phyloP scores from a whole-genome alignment of 805 yeast genomes.

The Suhomyces canberraensis region DNA sequence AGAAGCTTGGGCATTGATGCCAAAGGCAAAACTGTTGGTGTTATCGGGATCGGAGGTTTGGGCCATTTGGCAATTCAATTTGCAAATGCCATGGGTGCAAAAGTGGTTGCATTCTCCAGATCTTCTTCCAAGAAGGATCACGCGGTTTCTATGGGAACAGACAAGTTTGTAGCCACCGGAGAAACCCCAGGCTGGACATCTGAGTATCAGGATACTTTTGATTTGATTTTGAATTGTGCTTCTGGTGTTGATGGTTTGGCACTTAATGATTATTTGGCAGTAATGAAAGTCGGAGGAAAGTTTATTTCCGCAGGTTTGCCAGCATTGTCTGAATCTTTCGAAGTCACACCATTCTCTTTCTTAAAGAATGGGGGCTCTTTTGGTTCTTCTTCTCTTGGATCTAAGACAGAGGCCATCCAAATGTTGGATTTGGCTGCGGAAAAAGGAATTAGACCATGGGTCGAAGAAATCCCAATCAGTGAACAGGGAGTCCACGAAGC shows the following conservation, averaged over 20 bases:
- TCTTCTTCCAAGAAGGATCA: slow-evolving; percentile 47
- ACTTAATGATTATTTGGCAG: slow-evolving; percentile 17
- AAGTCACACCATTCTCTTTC: slow-evolving; percentile 20
- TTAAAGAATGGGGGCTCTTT: slow-evolving; percentile 23
- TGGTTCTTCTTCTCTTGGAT: slow-evolving; percentile 32
- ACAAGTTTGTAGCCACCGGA: slow-evolving; percentile 49
- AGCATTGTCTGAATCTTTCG: slow-evolving; percentile 17
- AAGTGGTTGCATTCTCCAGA: slow-evolving; percentile 57
- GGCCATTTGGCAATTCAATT: slow-evolving; percentile 63
- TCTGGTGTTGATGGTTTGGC: slow-evolving; percentile 24
- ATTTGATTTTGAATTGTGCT: slow-evolving; percentile 50
- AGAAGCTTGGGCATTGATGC: slow-evolving; percentile 36
- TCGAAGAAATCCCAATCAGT: slow-evolving; percentile 33
- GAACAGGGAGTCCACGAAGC: slow-evolving; percentile 30
- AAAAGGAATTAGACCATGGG: slow-evolving; percentile 30
- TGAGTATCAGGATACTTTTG: slow-evolving; percentile 28
- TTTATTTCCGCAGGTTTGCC: slow-evolving; percentile 30
- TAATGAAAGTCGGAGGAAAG: slow-evolving; percentile 21
- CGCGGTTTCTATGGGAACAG: slow-evolving; percentile 54
- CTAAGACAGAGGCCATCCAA: slow-evolving; percentile 30
- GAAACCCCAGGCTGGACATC: slow-evolving; percentile 32
- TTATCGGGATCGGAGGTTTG: slow-evolving; percentile 65
- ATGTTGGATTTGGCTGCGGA: slow-evolving; percentile 39
- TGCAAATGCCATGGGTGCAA: slow-evolving; percentile 62
- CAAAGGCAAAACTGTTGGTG: slow-evolving; percentile 48